Base-by-base conservation (phyloP, 805 yeast genomes). In the Candida succiphila region DNA sequence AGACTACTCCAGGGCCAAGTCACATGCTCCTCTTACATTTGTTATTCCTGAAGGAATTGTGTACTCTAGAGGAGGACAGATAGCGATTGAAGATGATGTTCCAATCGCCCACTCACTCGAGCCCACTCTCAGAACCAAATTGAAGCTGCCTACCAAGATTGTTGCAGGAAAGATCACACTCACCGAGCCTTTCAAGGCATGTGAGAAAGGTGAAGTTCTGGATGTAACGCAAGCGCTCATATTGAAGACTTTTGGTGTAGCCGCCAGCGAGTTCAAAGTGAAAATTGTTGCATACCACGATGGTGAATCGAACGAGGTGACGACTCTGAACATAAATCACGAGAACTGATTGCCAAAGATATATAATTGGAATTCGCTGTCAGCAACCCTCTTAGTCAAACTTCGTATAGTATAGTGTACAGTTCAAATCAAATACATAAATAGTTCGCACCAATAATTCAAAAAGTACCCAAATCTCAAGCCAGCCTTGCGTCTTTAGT, bases 91-190 rank as follows among this genome's bases (percentile, higher is more conserved):
- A 52, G 97, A 92, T 43, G 99, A 92, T 58, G 87, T 92, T 16
- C 95, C 96, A 46, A 78, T 92, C 83, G 80, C 94, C 10, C 98
- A 92, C 56, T 86, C 97, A 5, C 70, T 94, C 62, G 98, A 92
- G 60, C 85, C 87, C 49, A 85, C 95, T 27, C 60, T 92, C 51
- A 81, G 98, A 67, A 83, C 77, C 58, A 82, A 82, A 54, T 77
- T 77, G 45, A 88, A 89, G 54, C 74, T 92, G 46, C 97, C 98
- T 46, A 88, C 97, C 4, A 79, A 76, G 52, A 82, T 92, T 44
- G 82, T 81, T 52, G 69, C 78, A 33, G 99, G 99, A 56, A 89
- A 89, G 56, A 80, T 92, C 44, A 67, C 72, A 37, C 63, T 92
- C 31, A 75, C 73, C 16, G 75, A 75, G 44, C 92, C 92, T 27